phyloP scores from a whole-genome alignment of 2,329 filamentous ascomycete genomes.

The Aspergillus tubingensis region DNA sequence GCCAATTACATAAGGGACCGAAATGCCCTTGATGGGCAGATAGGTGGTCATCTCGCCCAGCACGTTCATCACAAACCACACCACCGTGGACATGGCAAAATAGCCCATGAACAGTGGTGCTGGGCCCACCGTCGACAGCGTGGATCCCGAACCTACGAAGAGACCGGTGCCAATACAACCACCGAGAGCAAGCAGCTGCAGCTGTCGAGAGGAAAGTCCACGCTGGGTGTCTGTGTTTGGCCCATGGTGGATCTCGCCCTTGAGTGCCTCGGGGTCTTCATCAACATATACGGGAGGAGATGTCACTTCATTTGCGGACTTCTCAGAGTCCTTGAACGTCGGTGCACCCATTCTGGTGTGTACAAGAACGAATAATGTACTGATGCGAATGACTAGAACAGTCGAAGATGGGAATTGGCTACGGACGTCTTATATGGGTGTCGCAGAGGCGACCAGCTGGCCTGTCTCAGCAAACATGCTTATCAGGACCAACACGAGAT shows the following conservation, averaged over 20 bases:
- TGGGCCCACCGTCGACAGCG: constrained; percentile 53
- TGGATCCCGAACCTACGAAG: constrained; percentile 54
- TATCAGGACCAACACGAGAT: constrained; percentile 16
- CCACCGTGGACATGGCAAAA: constrained; percentile 38
- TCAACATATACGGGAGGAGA: constrained; percentile 7
- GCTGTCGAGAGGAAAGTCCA: constrained; percentile 41
- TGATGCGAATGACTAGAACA: not conserved
- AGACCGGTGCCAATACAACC: constrained; percentile 52
- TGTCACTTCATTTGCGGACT: constrained; percentile 9
- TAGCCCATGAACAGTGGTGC: constrained; percentile 42
- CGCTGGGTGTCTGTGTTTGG: constrained; percentile 29
- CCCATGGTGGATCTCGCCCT: constrained; percentile 10
- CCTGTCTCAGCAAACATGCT: not conserved
- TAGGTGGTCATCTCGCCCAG: constrained; percentile 62
- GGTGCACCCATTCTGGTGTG: constrained; percentile 12
- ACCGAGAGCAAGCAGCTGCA: constrained; percentile 46
- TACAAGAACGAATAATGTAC: not conserved
- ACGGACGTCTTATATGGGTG: not conserved
- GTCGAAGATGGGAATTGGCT: not conserved
- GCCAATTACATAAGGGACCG: constrained; percentile 57
- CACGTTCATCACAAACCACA: constrained; percentile 46
- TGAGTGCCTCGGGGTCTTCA: constrained; percentile 12
- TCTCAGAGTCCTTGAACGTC: constrained; percentile 13
- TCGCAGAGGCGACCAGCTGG: not conserved
- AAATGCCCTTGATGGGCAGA: constrained; percentile 54